These are phyloP conservation scores for Perkinsus olseni DNA, from an alignment of 169 alveolate species.

Conservation along the genomic window DNA sequence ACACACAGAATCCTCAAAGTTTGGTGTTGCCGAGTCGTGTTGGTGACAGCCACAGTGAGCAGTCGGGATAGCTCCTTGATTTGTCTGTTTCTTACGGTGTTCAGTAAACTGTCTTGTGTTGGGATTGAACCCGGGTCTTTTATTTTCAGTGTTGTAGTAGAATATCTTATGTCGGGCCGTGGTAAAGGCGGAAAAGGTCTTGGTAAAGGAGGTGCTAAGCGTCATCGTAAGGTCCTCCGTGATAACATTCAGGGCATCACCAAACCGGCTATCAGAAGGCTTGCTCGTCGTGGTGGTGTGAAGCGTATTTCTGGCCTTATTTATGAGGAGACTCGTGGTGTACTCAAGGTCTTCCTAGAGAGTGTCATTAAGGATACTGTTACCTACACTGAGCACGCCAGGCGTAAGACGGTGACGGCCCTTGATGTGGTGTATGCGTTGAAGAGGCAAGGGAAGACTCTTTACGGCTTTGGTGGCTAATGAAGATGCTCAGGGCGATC, in stretches of 20 bases:
- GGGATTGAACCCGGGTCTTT: constrained; percentile 19
- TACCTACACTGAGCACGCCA: constrained; percentile 99
- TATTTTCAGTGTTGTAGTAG: background rate
- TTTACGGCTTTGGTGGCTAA: constrained; percentile 99
- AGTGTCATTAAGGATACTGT: constrained; percentile 97
- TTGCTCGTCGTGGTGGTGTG: constrained; percentile 99
- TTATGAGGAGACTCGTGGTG: constrained; percentile 98
- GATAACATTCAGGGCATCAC: constrained; percentile 98
- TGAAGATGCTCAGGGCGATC: too few species aligned
- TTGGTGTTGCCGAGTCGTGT: too few species aligned
- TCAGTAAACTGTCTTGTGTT: too few species aligned
- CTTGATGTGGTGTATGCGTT: constrained; percentile 98
- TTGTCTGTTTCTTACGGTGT: too few species aligned
- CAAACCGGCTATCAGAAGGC: constrained; percentile 99
- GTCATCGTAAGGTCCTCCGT: constrained; percentile 90
- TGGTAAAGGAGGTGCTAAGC: constrained; percentile 98
- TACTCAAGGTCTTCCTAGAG: constrained; percentile 94
- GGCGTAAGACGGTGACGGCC: constrained; percentile 99
- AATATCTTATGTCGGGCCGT: constrained; percentile 81
- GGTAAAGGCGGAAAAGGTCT: constrained; percentile 98
- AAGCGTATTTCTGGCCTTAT: constrained; percentile 97
- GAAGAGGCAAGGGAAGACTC: constrained; percentile 99
- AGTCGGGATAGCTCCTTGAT: too few species aligned
- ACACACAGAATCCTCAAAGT: too few species aligned
- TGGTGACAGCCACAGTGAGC: too few species aligned